Percentiles rank a stretch among this genome's conserved stretches.
Evolutionary conservation across 2,329 filamentous ascomycete genomes (phyloP).

Genomic region (Zymoseptoria ardabiliae): DNA sequence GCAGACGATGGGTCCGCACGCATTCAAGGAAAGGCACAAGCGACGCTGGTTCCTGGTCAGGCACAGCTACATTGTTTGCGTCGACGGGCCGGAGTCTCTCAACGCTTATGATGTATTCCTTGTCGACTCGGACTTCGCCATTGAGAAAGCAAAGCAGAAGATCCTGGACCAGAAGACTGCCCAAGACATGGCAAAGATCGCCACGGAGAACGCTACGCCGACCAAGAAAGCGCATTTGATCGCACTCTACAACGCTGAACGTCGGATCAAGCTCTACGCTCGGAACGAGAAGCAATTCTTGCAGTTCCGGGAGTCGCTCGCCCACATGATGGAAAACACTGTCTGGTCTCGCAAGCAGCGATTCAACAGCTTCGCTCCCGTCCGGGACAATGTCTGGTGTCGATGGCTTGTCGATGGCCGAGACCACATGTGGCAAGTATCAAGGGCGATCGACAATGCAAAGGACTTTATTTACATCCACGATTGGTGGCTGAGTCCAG

Average conservation of each 20-base stretch:
- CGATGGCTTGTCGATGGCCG: conserved; percentile 95
- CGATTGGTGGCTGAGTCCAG: conserved; percentile 97
- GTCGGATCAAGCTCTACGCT: conserved; percentile 83
- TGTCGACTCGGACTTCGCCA: conserved; percentile 80
- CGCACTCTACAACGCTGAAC: conserved; percentile 82
- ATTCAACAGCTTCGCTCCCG: conserved; percentile 88
- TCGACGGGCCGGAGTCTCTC: conserved; percentile 98
- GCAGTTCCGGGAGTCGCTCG: conserved; percentile 91
- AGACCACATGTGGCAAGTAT: conserved; percentile 99
- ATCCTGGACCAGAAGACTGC: conserved; percentile 48
- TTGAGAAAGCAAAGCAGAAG: conserved; percentile 60
- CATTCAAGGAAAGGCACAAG: conserved; percentile 73
- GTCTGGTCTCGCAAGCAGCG: conserved; percentile 77
- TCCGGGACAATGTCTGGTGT: conserved; percentile 77
- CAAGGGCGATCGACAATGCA: conserved; percentile 90
- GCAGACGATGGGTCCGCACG: conserved; percentile 45
- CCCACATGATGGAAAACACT: conserved; percentile 74
- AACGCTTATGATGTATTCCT: conserved; percentile 98
- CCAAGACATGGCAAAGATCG: conserved; percentile 57
- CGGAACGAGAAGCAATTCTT: conserved; percentile 81
- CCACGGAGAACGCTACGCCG: conserved; percentile 49
- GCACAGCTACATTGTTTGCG: conserved; percentile 94
- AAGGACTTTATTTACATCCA: conserved; percentile 98
- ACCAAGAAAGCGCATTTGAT: conserved; percentile 72
- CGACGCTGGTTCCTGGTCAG: conserved; percentile 98